A percentile compares a stretch with the other conserved stretches of the same genome.
Conservation (phyloP, 2,329 filamentous ascomycete genomes). For the Colletotrichum chlorophyti region DNA sequence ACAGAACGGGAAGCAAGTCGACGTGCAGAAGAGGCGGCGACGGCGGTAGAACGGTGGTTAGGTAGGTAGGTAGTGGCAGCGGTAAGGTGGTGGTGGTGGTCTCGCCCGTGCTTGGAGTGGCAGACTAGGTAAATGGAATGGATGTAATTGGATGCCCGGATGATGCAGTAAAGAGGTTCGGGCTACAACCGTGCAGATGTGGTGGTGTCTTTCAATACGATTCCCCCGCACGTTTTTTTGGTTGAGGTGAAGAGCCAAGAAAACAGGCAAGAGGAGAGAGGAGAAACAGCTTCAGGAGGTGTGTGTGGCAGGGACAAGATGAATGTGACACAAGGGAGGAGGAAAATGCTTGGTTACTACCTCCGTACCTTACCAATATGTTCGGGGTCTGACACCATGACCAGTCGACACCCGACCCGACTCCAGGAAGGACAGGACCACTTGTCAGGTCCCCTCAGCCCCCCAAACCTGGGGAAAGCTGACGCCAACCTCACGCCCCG, state of each 20-base stretch:
- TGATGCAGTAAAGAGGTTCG: conserved; percentile 10
- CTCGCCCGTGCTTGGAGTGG: conserved; percentile 16
- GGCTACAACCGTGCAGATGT: conserved; percentile 22
- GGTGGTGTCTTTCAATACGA: conserved; percentile 13
- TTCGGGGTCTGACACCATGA: conserved; percentile 19
- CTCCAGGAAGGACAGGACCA: no score
- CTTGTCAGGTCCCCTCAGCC: background rate
- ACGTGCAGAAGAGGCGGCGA: conserved; percentile 12
- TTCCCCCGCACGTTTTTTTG: conserved; percentile 26
- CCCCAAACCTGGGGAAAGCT: conserved; percentile 28
- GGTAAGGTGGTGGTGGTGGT: conserved; percentile 13
- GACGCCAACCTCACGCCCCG: no score
- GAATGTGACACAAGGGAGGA: conserved; percentile 22
- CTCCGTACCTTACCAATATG: no score
- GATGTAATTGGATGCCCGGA: conserved; percentile 26
- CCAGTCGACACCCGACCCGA: conserved; percentile 13
- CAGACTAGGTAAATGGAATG: conserved; percentile 20
- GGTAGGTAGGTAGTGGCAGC: background rate
- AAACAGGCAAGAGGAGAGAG: conserved; percentile 6
- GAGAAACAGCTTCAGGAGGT: conserved; percentile 25
- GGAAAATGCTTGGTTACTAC: conserved; percentile 11
- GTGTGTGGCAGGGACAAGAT: conserved; percentile 22
- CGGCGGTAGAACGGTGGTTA: background rate
- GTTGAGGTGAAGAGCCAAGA: background rate
- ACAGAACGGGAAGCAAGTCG: conserved; percentile 26